These are phyloP conservation scores for Ceratorhiza oryzae-sativae DNA, from an alignment of 1,284 basidiomycete genomes.

Conservation along the genomic window DNA sequence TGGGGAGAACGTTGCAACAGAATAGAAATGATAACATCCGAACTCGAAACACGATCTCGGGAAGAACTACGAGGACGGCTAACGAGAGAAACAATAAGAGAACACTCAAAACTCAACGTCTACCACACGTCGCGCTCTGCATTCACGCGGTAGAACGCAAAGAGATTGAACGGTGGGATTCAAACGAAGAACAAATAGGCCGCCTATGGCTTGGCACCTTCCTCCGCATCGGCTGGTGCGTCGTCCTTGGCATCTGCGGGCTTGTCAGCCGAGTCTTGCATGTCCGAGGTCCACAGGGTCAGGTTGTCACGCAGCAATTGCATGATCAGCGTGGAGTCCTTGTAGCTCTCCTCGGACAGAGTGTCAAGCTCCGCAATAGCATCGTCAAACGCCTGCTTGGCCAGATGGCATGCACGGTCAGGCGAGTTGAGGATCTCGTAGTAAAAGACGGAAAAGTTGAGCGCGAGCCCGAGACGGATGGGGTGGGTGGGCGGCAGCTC, in stretches of 20 bases:
- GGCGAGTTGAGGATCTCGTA: conserved; percentile 99
- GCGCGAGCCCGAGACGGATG: conserved; percentile 97
- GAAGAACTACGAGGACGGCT: conserved; percentile 10
- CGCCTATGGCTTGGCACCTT: conserved; percentile 24
- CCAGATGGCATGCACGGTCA: conserved; percentile 98
- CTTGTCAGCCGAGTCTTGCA: conserved; percentile 75
- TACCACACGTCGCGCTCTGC: conserved; percentile 38
- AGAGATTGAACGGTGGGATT: conserved; percentile 28
- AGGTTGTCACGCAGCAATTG: conserved; percentile 98
- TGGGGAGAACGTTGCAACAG: conserved; percentile 31
- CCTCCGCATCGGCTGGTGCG: neutral
- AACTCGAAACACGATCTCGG: conserved; percentile 29
- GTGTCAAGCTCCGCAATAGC: conserved; percentile 99
- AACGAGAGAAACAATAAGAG: neutral
- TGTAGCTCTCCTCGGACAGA: conserved; percentile 99
- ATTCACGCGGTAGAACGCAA: conserved; percentile 38
- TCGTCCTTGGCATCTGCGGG: conserved; percentile 18
- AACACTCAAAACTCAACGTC: conserved; percentile 18
- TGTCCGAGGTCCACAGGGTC: conserved; percentile 97
- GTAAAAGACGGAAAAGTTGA: conserved; percentile 99
- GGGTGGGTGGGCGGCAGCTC: conserved; percentile 99
- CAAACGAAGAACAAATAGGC: neutral
- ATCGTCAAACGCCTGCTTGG: conserved; percentile 99
- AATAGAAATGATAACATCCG: conserved; percentile 31
- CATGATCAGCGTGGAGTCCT: conserved; percentile 99